Conservation (phyloP, 768 basidiomycete genomes). For the Mycena floridula region DNA sequence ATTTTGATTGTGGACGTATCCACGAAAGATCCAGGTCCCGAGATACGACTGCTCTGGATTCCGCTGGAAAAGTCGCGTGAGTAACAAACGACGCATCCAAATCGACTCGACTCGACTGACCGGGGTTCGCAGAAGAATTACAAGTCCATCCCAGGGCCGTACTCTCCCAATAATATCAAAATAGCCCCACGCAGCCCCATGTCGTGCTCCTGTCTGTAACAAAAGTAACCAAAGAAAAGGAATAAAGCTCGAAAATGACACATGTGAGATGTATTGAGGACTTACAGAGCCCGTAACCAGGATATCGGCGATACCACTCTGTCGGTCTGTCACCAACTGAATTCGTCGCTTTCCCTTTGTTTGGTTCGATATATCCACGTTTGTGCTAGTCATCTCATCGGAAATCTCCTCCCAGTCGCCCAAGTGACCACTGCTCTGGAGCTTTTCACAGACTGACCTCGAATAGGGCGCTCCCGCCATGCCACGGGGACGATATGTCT, state of each 20-base stretch:
- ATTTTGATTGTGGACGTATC: conserved; percentile 43
- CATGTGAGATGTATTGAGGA: not conserved
- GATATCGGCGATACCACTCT: conserved; percentile 43
- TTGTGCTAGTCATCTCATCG: conserved; percentile 11
- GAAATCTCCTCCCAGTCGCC: conserved; percentile 23
- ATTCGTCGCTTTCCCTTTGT: conserved; percentile 12
- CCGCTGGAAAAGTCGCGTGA: conserved; percentile 28
- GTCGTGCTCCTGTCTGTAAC: conserved; percentile 32
- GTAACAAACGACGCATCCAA: no score
- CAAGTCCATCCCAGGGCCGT: conserved; percentile 44
- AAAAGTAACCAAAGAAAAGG: not conserved
- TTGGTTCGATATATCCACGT: conserved; percentile 4
- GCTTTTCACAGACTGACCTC: conserved; percentile 25
- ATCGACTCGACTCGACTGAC: no score
- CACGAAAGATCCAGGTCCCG: conserved; percentile 46
- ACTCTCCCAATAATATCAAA: conserved; percentile 40
- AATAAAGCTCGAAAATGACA: not conserved
- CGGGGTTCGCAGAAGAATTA: conserved; percentile 38
- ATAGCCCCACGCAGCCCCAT: conserved; percentile 46
- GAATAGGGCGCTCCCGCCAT: conserved; percentile 28
- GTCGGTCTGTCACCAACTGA: conserved; percentile 15
- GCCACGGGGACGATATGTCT: conserved; percentile 35
- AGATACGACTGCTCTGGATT: conserved; percentile 20
- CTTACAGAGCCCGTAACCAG: conserved; percentile 46
- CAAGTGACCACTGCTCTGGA: conserved; percentile 22